Evolutionary conservation across 345 rosid genomes (phyloP).

Genomic region (Boechera divaricarpa): DNA sequence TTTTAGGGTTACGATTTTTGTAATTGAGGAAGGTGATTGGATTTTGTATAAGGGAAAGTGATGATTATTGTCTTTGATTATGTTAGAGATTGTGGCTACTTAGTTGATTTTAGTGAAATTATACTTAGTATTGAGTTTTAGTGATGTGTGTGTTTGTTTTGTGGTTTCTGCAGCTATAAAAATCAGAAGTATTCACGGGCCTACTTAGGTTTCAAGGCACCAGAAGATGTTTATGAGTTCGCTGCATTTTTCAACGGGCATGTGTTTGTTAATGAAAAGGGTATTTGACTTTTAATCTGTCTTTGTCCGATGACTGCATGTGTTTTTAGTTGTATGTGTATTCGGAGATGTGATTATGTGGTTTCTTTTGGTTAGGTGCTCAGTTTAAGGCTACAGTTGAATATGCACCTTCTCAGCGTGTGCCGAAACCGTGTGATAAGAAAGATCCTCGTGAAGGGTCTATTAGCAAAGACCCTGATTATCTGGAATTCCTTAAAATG

Average conservation of each 20-base stretch:
- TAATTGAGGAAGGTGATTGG: conserved; percentile 8
- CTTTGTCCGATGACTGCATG: background rate
- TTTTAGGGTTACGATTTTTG: conserved; percentile 35
- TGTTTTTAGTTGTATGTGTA: background rate
- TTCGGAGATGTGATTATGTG: conserved; percentile 32
- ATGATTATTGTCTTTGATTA: background rate
- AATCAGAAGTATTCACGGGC: conserved; percentile 66
- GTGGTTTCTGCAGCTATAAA: conserved; percentile 51
- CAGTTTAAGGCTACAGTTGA: conserved; percentile 73
- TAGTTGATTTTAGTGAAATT: conserved; percentile 17
- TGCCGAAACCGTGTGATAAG: conserved; percentile 54
- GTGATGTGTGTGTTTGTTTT: conserved; percentile 31
- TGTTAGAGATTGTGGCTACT: background rate
- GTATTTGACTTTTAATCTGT: conserved; percentile 41
- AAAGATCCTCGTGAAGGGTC: conserved; percentile 76
- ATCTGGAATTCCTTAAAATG: conserved; percentile 68
- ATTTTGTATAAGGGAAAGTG: background rate
- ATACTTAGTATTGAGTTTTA: conserved; percentile 1
- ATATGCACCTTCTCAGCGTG: conserved; percentile 73
- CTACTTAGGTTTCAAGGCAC: conserved; percentile 61
- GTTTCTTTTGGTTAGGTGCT: conserved; percentile 46
- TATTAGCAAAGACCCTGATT: conserved; percentile 67
- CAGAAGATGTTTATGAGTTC: conserved; percentile 71
- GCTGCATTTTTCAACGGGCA: conserved; percentile 74
- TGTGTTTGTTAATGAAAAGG: conserved; percentile 77